Evolutionary conservation across 1,284 basidiomycete species (phyloP), one percentile per base, ranked within the genome.

Genomic region (Trichosporon inkin): DNA sequence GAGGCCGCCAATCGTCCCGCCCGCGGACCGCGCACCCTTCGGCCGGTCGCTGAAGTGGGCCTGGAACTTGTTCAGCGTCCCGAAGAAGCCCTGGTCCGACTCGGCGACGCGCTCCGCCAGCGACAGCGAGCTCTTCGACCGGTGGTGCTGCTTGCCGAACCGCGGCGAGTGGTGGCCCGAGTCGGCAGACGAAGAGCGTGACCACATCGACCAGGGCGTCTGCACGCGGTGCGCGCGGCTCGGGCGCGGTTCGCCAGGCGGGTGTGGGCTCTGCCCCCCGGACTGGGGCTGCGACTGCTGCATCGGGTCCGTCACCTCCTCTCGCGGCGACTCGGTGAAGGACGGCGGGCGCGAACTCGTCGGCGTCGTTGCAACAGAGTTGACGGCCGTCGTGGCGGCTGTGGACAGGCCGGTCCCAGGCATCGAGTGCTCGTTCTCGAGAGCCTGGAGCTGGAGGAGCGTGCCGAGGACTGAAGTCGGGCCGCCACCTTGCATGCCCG

Each of bases 1-100:
- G 49, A 91, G 81, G 7, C 86, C 83, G 11, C 87, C 88, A 67
- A 89, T 84, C 0, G 88, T 87, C 5, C 88, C 88, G 0, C 82
- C 88, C 7, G 80, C 82, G 60, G 80, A 84, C 51, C 82, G 77
- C 10, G 84, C 81, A 2, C 81, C 80, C 38, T 82, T 78, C 4
- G 84, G 86, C n/a, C 82, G 68, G 63, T 80, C 75, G 37, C 22
- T 49, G 44, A 49, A 49, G 24, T 49, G 22, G 14, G 6, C 10
- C 22, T 49, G 44, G 44, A 49, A 49, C 44, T 49, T 49, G 44
- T 49, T 49, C 10, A 49, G 44, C 44, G 44, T 49, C 5, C 52
- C 56, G 17, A 39, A 39, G n/a, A 58, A 41, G 32, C 52, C 56
- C n/a, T 58, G 35, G 17, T 53, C 56, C 5, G 51, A 51, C 7